Percentiles rank a stretch among this genome's conserved stretches.
Conservation (phyloP, 2,329 filamentous ascomycete genomes). For the Metarhizium album region DNA sequence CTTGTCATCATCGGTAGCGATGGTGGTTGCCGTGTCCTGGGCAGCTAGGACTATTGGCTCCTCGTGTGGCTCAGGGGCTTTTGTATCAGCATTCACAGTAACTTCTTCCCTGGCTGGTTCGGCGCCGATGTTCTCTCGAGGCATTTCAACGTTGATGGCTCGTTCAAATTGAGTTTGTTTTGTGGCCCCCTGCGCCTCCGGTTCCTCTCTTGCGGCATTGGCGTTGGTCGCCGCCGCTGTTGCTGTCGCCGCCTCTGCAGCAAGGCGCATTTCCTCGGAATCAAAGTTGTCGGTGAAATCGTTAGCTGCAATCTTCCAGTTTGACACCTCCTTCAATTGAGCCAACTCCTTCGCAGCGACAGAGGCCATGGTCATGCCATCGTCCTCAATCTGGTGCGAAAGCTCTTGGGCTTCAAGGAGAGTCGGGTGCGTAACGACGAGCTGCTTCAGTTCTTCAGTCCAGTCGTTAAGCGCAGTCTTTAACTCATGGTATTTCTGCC, state of each 20-base stretch:
- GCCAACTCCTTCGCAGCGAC: conserved; percentile 69
- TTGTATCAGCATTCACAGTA: not conserved
- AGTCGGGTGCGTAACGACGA: conserved; percentile 63
- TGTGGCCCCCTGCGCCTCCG: conserved; percentile 10
- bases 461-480: conserved; percentile 76
- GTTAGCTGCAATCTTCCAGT: conserved; percentile 68
- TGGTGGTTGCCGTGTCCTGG: not conserved
- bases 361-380: conserved; percentile 71
- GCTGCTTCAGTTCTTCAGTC: conserved; percentile 68
- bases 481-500: conserved; percentile 86
- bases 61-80: not conserved
- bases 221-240: not conserved
- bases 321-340: conserved; percentile 70
- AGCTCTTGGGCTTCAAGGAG: conserved; percentile 57
- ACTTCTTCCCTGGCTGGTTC: conserved; percentile 2
- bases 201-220: conserved; percentile 12
- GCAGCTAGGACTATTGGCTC: not conserved
- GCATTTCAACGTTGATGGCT: not conserved
- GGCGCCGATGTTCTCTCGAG: not conserved
- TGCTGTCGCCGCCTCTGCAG: conserved; percentile 32
- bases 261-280: conserved; percentile 49
- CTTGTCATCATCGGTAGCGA: not conserved
- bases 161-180: conserved; percentile 1
- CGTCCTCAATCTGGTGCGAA: conserved; percentile 59
- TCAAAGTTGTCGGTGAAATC: conserved; percentile 75